Evolutionary conservation across 2,329 filamentous ascomycete genomes (phyloP), one percentile per base, ranked within the genome.

Genomic region (Penicillium corylophilum): DNA sequence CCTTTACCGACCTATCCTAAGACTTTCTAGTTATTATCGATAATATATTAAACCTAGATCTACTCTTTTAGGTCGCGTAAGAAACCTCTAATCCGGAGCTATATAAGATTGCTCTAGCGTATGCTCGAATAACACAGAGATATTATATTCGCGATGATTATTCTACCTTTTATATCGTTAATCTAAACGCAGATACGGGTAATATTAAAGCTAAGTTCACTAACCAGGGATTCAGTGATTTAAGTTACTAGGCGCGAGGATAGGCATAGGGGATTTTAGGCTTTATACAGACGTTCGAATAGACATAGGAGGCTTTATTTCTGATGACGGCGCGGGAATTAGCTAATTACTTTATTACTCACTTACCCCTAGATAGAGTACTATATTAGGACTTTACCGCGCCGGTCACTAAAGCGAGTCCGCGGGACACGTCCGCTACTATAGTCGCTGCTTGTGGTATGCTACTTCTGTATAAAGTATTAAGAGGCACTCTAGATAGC

Each of bases 371-470:
- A 2, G 70, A 69, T 15, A 60, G 67, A 0, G 73, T 80, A 0
- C 77, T 78, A 1, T 68, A 71, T 2, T 81, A 78, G 79, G 79
- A 81, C 48, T 81, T 80, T 40, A 74, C 81, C 52, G 79, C 78
- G 0, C 79, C 78, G 44, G 62, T 64, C 1, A 48, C 42, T 0
- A 40, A 31, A 0, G 15, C 15, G 0, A 52, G 45, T 15, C 64
- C 36, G 2, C 53, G 73, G 13, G 74, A 76, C 51, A 73, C 71
- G 0, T 75, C 71, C 0, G 74, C 74, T 0, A 74, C 70, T 0
- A 70, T 76, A 42, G 69, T 76, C 20, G 70, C 74, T 1, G 72
- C 71, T 1, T 76, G 75, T 51, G 74, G 74, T 0, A 46, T 77
- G 4, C 44, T 77, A 7, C 59, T 74, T 10, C 64, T 76, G 7